Conservation (phyloP, 176 grass and related monocot genomes). For the Aegilops tauschii region DNA sequence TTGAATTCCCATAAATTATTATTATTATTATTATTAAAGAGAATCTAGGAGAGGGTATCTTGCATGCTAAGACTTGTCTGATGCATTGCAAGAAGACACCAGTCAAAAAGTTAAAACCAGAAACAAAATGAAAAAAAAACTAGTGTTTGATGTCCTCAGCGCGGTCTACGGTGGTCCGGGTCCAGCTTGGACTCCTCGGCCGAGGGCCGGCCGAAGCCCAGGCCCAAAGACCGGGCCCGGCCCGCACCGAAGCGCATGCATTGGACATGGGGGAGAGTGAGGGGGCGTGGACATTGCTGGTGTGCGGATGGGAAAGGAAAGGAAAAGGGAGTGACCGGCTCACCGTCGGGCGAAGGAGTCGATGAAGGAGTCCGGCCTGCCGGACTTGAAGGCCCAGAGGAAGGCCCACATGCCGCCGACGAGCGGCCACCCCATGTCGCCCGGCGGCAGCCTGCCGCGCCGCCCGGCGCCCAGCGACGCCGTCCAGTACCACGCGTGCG, state of each 20-base stretch:
- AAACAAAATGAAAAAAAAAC: neutral
- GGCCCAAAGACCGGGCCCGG: too few relatives aligned
- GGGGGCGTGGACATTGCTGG: neutral
- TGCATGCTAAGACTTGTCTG: neutral
- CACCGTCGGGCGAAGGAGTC: slow-evolving; percentile 59
- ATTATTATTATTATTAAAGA: too few relatives aligned
- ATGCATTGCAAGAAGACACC: neutral
- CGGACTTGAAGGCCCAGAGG: slow-evolving; percentile 78
- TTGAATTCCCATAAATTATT: neutral
- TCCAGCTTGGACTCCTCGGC: too few relatives aligned
- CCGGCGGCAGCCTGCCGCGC: slow-evolving; percentile 58
- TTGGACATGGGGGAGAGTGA: too few relatives aligned
- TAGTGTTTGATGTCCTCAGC: too few relatives aligned
- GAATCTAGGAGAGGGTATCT: neutral
- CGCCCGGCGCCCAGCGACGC: slow-evolving; percentile 30
- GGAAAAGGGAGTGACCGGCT: neutral
- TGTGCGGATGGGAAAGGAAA: neutral
- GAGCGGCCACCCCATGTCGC: slow-evolving; percentile 85
- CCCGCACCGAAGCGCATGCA: too few relatives aligned
- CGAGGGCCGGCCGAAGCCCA: too few relatives aligned
- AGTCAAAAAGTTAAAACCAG: neutral
- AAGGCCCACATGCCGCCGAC: slow-evolving; percentile 88
- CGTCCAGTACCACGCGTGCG: slow-evolving; percentile 52
- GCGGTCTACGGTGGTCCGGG: too few relatives aligned
- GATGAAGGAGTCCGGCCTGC: slow-evolving; percentile 80